These are phyloP conservation scores for Besnoitia besnoiti DNA, from an alignment of 169 alveolate species.

Conservation along the genomic window DNA sequence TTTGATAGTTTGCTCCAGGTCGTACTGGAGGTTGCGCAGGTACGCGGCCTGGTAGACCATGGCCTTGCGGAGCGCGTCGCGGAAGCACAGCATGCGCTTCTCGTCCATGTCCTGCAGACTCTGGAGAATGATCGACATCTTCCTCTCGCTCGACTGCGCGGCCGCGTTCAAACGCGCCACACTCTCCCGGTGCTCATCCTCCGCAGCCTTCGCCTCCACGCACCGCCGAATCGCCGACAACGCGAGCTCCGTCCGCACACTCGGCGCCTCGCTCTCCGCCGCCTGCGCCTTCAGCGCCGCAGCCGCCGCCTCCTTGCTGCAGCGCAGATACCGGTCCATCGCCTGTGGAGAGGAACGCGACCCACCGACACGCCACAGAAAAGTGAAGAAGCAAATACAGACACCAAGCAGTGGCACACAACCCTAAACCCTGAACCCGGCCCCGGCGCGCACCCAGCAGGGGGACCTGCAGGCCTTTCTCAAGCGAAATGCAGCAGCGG, in stretches of 20 bases:
- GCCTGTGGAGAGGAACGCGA: conserved; percentile 41
- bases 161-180: conserved; percentile 24
- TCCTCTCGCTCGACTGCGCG: neutral
- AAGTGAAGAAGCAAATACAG: no score
- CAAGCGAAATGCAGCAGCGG: no score
- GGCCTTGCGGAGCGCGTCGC: conserved; percentile 60
- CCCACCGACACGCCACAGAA: no score
- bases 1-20: conserved; percentile 57
- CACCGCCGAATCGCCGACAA: conserved; percentile 59
- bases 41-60: conserved; percentile 63
- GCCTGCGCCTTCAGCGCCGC: conserved; percentile 61
- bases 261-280: conserved; percentile 43
- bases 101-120: conserved; percentile 67
- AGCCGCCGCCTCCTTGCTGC: conserved; percentile 61
- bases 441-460: no score
- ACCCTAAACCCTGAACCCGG: no score
- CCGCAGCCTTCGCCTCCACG: conserved; percentile 63
- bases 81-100: conserved; percentile 67
- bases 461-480: no score
- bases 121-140: conserved; percentile 47
- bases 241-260: conserved; percentile 61
- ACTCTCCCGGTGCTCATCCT: conserved; percentile 48
- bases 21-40: conserved; percentile 67
- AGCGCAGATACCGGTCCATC: conserved; percentile 64
- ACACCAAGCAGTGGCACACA: no score